Evolutionary conservation across 257 asterid species (phyloP), one percentile per base, ranked within the genome.

Genomic region (Paraleonurus japonicus): DNA sequence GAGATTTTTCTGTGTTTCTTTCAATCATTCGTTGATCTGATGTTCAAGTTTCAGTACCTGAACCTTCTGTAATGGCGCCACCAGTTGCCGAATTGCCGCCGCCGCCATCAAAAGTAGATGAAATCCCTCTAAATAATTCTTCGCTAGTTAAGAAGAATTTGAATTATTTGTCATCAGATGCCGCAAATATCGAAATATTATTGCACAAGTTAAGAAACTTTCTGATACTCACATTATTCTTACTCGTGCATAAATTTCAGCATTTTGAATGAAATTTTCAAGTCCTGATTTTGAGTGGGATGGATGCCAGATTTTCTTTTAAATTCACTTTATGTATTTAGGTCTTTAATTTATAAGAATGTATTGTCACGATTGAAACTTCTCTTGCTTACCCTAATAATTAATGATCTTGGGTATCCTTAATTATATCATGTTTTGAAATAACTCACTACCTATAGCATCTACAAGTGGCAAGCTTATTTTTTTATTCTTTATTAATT

Each of bases 41-140:
- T 51, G 32, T 39, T 67, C 39, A 43, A 62, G 69, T 39, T 72
- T 32, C 69, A 45, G 79, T 55, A 30, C 30, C 70, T n/a, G 4
- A 17, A 9, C 81, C 81, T 30, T 33, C 33, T 15, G 65, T 19
- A 43, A 5, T 33, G 5, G 67, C 72, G n/a, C 58, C 80, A 3
- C 83, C 81, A 23, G 73, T 16, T 24, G 61, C 64, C 13, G 69
- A 72, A 6, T 16, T 33, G 54, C 58, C 74, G 2, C 27, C 2
- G 28, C 70, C 39, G 32, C 48, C 62, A 61, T 75, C 83, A 19
- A 60, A 75, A 60, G 83, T 53, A 24, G 67, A 59, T 53, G 77
- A 45, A 69, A 33, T 45, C 10, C 77, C 77, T 47, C 8, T 26
- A 6, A 65, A 65, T 8, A 51, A 74, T 64, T 63, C 76, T 70